These are phyloP conservation scores for Starmerella apicola DNA, from an alignment of 805 yeast species.

Conservation along the genomic window DNA sequence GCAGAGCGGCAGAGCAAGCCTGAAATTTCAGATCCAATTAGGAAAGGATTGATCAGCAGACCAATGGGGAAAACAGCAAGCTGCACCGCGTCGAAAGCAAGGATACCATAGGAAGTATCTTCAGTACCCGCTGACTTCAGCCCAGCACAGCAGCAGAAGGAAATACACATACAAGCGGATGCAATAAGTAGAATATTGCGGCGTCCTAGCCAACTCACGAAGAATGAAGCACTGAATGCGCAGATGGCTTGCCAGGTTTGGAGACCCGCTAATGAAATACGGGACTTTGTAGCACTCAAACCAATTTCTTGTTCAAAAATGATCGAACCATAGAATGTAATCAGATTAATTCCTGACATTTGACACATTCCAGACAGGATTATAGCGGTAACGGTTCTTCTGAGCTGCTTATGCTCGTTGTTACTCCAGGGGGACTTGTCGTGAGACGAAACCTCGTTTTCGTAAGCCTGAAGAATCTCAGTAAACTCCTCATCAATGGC, in stretches of 20 bases:
- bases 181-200: slow-evolving; percentile 34
- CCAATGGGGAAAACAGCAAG: slow-evolving; percentile 39
- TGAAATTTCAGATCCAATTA: slow-evolving; percentile 46
- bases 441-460: slow-evolving; percentile 9
- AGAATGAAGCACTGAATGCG: slow-evolving; percentile 40
- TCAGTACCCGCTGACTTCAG: slow-evolving; percentile 26
- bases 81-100: slow-evolving; percentile 37
- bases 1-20: slow-evolving; percentile 37
- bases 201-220: slow-evolving; percentile 43
- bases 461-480: slow-evolving; percentile 14
- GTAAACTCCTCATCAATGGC: slow-evolving; percentile 13
- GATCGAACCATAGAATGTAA: slow-evolving; percentile 46
- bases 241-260: slow-evolving; percentile 32
- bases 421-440: slow-evolving; percentile 13
- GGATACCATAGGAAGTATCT: slow-evolving; percentile 30
- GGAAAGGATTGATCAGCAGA: slow-evolving; percentile 28
- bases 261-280: slow-evolving; percentile 34
- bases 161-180: slow-evolving; percentile 25
- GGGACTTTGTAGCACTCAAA: slow-evolving; percentile 32
- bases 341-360: slow-evolving; percentile 43
- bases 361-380: slow-evolving; percentile 18
- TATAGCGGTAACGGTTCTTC: slow-evolving; percentile 35
- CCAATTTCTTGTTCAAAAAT: slow-evolving; percentile 34
- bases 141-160: slow-evolving; percentile 24
- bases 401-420: slow-evolving; percentile 30